Base-by-base conservation (phyloP, 2,329 filamentous ascomycete genomes). In the Fusarium equiseti region DNA sequence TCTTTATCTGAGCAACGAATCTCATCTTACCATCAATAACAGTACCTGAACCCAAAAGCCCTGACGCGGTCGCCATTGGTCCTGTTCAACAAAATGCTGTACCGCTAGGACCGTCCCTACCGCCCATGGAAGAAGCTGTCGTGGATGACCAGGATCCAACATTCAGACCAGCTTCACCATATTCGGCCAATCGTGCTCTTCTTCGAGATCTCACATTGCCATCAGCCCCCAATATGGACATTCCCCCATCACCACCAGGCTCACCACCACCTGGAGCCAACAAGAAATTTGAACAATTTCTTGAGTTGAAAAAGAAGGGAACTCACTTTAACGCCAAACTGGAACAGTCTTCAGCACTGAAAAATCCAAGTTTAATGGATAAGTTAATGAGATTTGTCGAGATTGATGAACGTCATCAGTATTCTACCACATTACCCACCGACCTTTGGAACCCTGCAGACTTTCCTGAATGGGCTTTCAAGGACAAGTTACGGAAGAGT, bases 301-400 rank as follows among this genome's bases (percentile, higher is more conserved):
- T 95, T 1, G 85, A 88, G 48, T 85, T 95, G n/a, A 96, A 96
- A 81, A 89, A 88, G 75, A 88, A 91, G 68, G 90, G 90, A 7
- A 85, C 90, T 18, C 93, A 96, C 80, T 95, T 95, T 84, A 95
- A 96, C 78, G 84, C 89, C 73, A 90, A 91, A 66, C 83, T 96
- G 11, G 88, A 91, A 38, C 85, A 86, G 61, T 92, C 90, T 1
- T 81, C 87, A 1, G 88, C 91, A 10, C 82, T 95, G 63, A 87
- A 88, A 54, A 95, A 95, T 76, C 93, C 93, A 4, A 88, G 87
- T 44, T 82, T 95, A 56, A 87, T 89, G 79, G 89, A 91, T 68
- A 94, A 92, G 80, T 83, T 95, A 59, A 85, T 94, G 82, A 85
- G 84, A 26, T 95, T 93, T 81, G 90, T 90, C 11, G 82, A 79